Evolutionary conservation across 169 alveolate species (phyloP).

Genomic region (Babesia gibsoni): DNA sequence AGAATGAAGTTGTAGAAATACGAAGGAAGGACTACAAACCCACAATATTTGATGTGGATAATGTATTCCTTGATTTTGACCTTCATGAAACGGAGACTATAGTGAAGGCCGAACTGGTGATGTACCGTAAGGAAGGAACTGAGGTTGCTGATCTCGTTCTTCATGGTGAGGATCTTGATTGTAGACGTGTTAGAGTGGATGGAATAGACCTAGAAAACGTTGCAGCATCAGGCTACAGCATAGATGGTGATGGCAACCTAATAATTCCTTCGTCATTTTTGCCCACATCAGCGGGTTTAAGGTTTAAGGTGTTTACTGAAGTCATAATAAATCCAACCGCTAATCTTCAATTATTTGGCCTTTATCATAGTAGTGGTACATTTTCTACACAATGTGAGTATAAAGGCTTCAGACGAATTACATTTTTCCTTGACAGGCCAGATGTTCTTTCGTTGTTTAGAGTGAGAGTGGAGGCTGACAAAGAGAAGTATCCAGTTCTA

Average conservation of each 20-base stretch:
- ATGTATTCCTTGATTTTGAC: constrained; percentile 73
- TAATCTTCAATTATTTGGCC: constrained; percentile 78
- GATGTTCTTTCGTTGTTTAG: constrained; percentile 84
- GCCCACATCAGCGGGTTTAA: constrained; percentile 55
- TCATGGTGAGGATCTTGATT: constrained; percentile 84
- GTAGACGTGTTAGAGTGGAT: constrained; percentile 72
- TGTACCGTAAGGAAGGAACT: constrained; percentile 64
- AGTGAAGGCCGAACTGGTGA: constrained; percentile 64
- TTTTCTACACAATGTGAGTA: constrained; percentile 91
- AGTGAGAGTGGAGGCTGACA: constrained; percentile 85
- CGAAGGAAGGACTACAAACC: constrained; percentile 84
- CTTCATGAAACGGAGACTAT: constrained; percentile 75
- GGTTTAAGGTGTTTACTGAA: constrained; percentile 68
- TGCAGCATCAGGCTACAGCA: constrained; percentile 62
- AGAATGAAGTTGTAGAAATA: too few species aligned
- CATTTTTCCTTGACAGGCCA: constrained; percentile 89
- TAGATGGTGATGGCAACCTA: constrained; percentile 70
- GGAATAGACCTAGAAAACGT: constrained; percentile 71
- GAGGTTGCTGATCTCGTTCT: constrained; percentile 77
- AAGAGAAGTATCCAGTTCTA: constrained; percentile 81
- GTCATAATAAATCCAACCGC: constrained; percentile 81
- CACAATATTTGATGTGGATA: constrained; percentile 75
- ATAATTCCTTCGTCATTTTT: constrained; percentile 64
- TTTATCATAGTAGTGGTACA: constrained; percentile 81
- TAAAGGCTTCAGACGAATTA: constrained; percentile 87